Base-by-base conservation (phyloP, 441 rosid species). In the Erodium moschatum region DNA sequence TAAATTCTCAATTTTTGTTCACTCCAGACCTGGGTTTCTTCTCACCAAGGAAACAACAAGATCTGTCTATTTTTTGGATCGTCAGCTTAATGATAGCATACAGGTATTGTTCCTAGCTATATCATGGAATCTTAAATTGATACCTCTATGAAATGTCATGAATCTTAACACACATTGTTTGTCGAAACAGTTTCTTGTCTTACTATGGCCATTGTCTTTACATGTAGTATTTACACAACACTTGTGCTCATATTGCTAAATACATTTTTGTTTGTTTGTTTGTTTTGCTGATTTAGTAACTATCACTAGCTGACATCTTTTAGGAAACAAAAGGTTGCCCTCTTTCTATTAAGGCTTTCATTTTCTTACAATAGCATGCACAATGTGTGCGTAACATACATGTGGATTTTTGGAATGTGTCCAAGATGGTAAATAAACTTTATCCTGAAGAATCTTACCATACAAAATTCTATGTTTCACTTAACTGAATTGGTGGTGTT, bases 1-100 rank as follows among this genome's bases (percentile, higher is more conserved):
- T 21, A 86, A 76, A 67, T 94, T 94, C 79, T 87, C 98, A 12
- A 81, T 94, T 66, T 87, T 31, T 72, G 97, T 94, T 79, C 98
- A 94, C 71, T 87, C 98, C 54, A 86, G 98, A 85, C 98, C 97
- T 65, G 96, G 98, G 52, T 94, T 94, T 78, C 20, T 88, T 38
- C 80, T 94, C 68, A 91, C 80, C 70, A 85, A 87, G 83, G 97
- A 83, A 69, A 94, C 92, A 6, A 88, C 97, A 18, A 85, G 89
- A 78, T 94, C 97, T 1, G 73, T 69, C 56, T 80, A 81, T 80
- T 94, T 94, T 76, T 70, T 88, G 64, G 70, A 81, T 70, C 91
- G 96, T 20, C 97, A 94, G 84, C 85, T 94, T 76, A 94, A 86
- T 77, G 90, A 89, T 58, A 94, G 98, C 66, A 77, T 89, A 76